Base-by-base conservation (phyloP, 345 rosid genomes). In the Brassica carinata region DNA sequence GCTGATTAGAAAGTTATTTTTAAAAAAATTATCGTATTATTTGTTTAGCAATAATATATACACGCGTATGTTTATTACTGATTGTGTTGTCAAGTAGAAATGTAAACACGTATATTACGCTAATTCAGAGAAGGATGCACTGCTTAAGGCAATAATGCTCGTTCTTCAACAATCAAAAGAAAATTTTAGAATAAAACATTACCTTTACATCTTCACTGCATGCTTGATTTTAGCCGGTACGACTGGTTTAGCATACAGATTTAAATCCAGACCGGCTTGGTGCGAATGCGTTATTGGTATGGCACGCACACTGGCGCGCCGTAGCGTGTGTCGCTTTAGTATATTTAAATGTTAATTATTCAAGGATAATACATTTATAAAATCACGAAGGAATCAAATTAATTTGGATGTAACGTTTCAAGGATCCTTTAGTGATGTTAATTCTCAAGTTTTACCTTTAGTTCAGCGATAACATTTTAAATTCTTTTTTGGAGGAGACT, bases 181-280 rank as follows among this genome's bases (percentile, higher is more conserved):
- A 40, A 9, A 9, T 40, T 40, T 40, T 40, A 9, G 48, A 40
- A 40, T 40, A 40, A 40, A 40, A 4, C 48, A 40, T 40, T 2
- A 40, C 48, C 15, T 48, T 14, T 19, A 23, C 76, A 40, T 4
- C 15, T 48, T 14, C 13, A 23, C 76, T 29, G 9, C 36, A 13
- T 40, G 27, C 8, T 63, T 55, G 8, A 15, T 9, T 3, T 4
- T 26, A 7, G 0, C 48, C 30, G 53, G 64, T 31, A 18, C 8
- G 33, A 17, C 63, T 17, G 78, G 78, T 64, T 74, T 1, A 64
- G 77, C 15, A 26, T 10, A 62, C 67, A 11, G 45, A 4, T 11
- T 48, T 19, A 15, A 58, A n/a, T 62, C 29, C 11, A 19, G 53
- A n/a, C 66, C 71, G 58, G 64, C 15, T 71, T n/a, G 36, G 64